A percentile compares a stretch with the other conserved stretches of the same genome.
Conservation (phyloP, 495 filamentous ascomycete species). For the Parathielavia hyrcaniae region DNA sequence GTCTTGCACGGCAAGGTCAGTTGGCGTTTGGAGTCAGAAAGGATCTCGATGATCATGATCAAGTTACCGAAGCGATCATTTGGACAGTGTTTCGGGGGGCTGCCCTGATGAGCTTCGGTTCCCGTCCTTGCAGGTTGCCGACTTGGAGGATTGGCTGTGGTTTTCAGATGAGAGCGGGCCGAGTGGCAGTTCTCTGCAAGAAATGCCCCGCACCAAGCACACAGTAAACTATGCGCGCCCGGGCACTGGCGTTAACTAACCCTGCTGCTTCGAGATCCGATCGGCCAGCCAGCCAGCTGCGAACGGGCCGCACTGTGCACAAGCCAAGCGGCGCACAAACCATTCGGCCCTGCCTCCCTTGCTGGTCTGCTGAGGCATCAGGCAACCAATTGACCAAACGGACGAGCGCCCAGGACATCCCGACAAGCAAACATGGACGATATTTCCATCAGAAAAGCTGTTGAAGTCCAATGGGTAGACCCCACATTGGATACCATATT, state of each 20-base stretch:
- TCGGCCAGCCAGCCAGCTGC: background rate
- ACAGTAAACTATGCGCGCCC: background rate
- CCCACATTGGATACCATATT: no score
- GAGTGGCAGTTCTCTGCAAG: conserved; percentile 8
- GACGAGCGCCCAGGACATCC: background rate
- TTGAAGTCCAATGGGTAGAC: no score
- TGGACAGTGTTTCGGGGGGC: background rate
- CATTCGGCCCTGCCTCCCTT: background rate
- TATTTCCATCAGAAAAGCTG: no score
- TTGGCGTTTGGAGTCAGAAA: no score
- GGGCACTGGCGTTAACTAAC: conserved; percentile 3
- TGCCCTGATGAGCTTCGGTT: background rate
- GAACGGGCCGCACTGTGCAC: conserved; percentile 8
- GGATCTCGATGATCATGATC: no score
- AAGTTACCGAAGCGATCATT: background rate
- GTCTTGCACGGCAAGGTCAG: no score
- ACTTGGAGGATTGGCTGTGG: conserved; percentile 7
- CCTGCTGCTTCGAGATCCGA: background rate
- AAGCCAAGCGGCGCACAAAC: background rate
- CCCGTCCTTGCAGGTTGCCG: background rate
- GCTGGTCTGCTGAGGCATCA: background rate
- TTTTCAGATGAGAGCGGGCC: conserved; percentile 9
- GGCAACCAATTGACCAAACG: conserved; percentile 5
- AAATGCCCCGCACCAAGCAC: background rate
- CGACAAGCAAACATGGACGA: background rate